Percentiles rank a stretch among this genome's conserved stretches.
These are phyloP conservation scores for Starmerella etchellsii DNA, from an alignment of 805 yeast species.

Conservation along the genomic window DNA sequence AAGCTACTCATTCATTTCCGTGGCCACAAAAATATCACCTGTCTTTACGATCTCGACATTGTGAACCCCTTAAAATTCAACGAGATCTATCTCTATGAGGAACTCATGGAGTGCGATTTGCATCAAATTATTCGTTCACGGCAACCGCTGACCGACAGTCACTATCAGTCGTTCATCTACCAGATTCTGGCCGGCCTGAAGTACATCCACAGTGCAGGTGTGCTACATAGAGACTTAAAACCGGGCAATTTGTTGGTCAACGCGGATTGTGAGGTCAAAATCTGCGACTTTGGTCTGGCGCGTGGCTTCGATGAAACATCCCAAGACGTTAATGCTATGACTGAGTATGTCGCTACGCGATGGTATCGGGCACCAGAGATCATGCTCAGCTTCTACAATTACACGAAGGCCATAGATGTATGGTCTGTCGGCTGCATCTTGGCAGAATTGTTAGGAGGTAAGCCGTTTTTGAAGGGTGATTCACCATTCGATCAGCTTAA, in stretches of 20 bases:
- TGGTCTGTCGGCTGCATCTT: conserved; percentile 96
- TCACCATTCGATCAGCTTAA: conserved; percentile 87
- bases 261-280: conserved; percentile 84
- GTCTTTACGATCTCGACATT: conserved; percentile 87
- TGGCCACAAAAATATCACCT: conserved; percentile 92
- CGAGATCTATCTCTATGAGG: conserved; percentile 88
- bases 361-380: conserved; percentile 98
- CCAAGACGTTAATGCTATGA: conserved; percentile 44
- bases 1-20: conserved; percentile 84
- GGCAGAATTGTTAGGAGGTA: conserved; percentile 76
- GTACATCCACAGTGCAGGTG: conserved; percentile 86
- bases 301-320: conserved; percentile 40
- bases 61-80: conserved; percentile 69
- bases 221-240: conserved; percentile 82
- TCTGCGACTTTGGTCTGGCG: conserved; percentile 92
- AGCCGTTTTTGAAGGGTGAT: conserved; percentile 85
- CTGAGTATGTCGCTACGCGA: conserved; percentile 94
- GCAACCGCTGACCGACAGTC: conserved; percentile 79
- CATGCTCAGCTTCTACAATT: conserved; percentile 86
- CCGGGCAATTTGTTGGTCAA: conserved; percentile 79
- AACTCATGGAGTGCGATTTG: conserved; percentile 97
- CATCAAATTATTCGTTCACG: conserved; percentile 92
- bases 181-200: conserved; percentile 84
- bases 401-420: conserved; percentile 87
- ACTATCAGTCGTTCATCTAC: conserved; percentile 83